Evolutionary conservation across 768 basidiomycete genomes (phyloP).

Genomic region (Pholiota molesta): DNA sequence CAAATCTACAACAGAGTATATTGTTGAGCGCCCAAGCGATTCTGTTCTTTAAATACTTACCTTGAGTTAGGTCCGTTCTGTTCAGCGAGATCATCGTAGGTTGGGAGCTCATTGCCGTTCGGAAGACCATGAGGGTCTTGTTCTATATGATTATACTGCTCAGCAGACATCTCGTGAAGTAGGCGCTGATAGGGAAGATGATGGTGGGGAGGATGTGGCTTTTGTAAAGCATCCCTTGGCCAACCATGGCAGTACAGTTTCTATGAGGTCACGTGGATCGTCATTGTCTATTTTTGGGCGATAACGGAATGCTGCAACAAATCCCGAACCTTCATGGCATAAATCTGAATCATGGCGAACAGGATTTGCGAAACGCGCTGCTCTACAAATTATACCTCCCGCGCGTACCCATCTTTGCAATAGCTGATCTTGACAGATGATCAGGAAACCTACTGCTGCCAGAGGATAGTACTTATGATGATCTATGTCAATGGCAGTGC

Average conservation of each 20-base stretch:
- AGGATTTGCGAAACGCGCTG: no score
- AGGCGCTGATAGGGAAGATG: conserved; percentile 10
- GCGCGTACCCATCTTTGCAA: no score
- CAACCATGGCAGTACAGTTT: conserved; percentile 19
- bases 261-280: conserved; percentile 24
- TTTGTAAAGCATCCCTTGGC: conserved; percentile 2
- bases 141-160: conserved; percentile 37
- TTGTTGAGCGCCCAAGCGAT: conserved; percentile 10
- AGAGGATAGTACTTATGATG: not conserved
- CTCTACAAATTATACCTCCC: no score
- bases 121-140: conserved; percentile 40
- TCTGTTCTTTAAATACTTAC: conserved; percentile 34
- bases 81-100: conserved; percentile 78
- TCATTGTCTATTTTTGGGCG: conserved; percentile 17
- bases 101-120: conserved; percentile 64
- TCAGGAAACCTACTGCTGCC: no score
- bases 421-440: no score
- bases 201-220: conserved; percentile 3
- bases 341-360: no score
- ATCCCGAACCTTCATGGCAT: not conserved
- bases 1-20: conserved; percentile 56
- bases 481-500: not conserved
- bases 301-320: not conserved
- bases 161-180: conserved; percentile 31
- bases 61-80: conserved; percentile 85